Conservation (phyloP, 169 alveolate species). For the Fabrea salina region DNA sequence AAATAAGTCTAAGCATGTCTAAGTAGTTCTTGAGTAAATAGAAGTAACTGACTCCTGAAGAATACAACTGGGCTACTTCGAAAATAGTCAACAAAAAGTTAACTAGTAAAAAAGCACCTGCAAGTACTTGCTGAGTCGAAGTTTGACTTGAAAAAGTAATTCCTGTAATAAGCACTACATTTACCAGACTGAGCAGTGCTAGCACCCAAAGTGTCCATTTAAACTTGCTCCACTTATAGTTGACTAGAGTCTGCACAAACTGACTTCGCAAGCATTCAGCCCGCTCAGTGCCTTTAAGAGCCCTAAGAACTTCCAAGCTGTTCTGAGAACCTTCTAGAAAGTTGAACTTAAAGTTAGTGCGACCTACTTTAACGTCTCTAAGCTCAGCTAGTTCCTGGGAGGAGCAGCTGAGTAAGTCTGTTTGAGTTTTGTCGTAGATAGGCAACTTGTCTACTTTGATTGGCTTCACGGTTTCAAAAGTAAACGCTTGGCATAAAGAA, state of each 20-base stretch:
- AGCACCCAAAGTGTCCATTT: neutral
- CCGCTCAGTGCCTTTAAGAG: neutral
- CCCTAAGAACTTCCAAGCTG: neutral
- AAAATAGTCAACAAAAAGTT: neutral
- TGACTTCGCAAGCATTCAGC: neutral
- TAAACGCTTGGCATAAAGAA: neutral
- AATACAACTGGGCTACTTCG: neutral
- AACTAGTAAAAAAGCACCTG: neutral
- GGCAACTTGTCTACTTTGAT: neutral
- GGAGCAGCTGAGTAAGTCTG: too few relatives aligned
- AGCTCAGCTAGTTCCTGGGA: too few relatives aligned
- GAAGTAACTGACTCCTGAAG: neutral
- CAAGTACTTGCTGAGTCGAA: too few relatives aligned
- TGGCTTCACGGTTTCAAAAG: neutral
- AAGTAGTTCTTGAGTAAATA: neutral
- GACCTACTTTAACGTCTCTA: neutral
- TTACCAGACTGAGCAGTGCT: neutral
- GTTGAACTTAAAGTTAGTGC: too few relatives aligned
- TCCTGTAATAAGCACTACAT: neutral
- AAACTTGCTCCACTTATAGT: too few relatives aligned
- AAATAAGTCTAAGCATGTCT: slow-evolving; percentile 9
- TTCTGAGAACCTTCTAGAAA: too few relatives aligned
- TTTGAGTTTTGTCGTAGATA: neutral
- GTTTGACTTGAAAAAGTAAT: neutral
- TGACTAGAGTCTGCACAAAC: neutral